Conservation (phyloP, 768 basidiomycete genomes). For the Boletus insuetus region DNA sequence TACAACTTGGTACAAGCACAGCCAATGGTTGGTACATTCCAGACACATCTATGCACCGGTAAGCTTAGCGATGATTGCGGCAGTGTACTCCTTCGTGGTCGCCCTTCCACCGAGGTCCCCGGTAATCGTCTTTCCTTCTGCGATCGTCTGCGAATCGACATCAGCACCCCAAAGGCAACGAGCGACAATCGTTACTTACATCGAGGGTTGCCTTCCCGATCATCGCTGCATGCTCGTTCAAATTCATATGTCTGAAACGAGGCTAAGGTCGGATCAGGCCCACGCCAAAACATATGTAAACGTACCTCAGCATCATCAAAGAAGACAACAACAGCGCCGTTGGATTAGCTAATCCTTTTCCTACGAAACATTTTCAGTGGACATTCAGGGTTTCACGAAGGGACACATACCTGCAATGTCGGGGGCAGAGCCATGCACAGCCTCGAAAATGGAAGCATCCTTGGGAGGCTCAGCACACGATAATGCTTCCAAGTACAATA, state of each 20-base stretch:
- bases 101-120: constrained; percentile 95
- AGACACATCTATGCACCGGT: constrained; percentile 22
- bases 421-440: constrained; percentile 99
- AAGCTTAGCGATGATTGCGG: constrained; percentile 80
- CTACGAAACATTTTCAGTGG: constrained; percentile 34
- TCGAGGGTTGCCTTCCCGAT: constrained; percentile 90
- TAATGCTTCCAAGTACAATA: constrained; percentile 1
- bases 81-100: constrained; percentile 84
- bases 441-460: constrained; percentile 99
- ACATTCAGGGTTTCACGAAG: background rate
- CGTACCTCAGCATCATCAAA: constrained; percentile 95
- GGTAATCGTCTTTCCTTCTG: constrained; percentile 93
- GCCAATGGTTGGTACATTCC: too few relatives aligned
- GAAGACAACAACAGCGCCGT: constrained; percentile 95
- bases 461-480: constrained; percentile 31
- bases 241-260: constrained; percentile 80
- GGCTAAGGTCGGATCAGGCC: constrained; percentile 22
- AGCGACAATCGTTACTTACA: constrained; percentile 48
- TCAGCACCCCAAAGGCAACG: constrained; percentile 2
- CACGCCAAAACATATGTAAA: constrained; percentile 16
- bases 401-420: constrained; percentile 82
- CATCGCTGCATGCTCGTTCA: constrained; percentile 76
- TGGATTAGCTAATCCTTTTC: constrained; percentile 96
- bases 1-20: background rate
- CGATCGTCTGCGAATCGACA: constrained; percentile 70